Conservation (phyloP, 345 rosid genomes). For the Clausena lansium region DNA sequence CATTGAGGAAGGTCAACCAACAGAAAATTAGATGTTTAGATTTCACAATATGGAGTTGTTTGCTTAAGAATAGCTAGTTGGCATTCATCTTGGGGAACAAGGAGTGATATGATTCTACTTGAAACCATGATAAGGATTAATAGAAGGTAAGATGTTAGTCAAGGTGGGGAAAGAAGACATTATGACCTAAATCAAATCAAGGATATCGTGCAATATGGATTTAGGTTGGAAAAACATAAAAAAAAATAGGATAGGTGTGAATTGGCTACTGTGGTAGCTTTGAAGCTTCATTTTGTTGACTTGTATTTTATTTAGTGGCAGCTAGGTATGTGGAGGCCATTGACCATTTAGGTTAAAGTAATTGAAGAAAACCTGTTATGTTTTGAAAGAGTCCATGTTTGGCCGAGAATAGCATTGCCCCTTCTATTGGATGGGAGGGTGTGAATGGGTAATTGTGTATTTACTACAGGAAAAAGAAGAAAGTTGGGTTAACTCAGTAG, state of each 20-base stretch:
- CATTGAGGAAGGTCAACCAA: neutral
- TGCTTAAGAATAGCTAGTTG: neutral
- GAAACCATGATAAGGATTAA: neutral
- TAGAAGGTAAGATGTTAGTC: constrained; percentile 2
- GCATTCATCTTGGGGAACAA: neutral
- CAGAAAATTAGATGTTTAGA: neutral
- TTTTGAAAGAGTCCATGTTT: neutral
- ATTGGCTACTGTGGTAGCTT: neutral
- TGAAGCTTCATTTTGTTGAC: neutral
- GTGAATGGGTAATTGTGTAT: neutral
- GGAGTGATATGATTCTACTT: neutral
- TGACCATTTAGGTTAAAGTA: neutral
- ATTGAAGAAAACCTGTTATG: neutral
- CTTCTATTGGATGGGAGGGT: neutral
- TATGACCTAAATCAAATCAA: neutral
- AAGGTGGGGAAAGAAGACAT: neutral
- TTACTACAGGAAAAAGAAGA: neutral
- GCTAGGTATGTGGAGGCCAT: neutral
- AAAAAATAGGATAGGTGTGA: neutral
- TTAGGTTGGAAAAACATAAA: neutral
- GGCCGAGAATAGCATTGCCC: neutral
- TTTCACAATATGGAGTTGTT: neutral
- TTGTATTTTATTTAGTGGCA: neutral
- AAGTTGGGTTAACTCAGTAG: neutral
- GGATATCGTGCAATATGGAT: neutral